Conservation (phyloP, 345 rosid genomes). For the rapeseed (Brassica napus) region DNA sequence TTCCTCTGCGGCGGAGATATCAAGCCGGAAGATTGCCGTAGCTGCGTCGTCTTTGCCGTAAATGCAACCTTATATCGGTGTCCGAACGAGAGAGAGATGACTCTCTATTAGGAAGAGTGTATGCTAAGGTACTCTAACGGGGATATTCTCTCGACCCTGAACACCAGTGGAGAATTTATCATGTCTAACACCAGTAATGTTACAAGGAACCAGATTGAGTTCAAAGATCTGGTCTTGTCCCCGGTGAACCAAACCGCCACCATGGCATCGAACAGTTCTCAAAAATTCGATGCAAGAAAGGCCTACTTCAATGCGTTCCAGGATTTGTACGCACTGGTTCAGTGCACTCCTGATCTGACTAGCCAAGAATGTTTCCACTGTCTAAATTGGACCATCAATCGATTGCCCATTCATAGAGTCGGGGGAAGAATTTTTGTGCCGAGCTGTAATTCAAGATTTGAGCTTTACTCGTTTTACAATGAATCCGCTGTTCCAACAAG, state of each 20-base stretch:
- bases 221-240: too few relatives aligned
- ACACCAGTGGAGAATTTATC: too few relatives aligned
- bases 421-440: constrained; percentile 38
- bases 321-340: constrained; percentile 37
- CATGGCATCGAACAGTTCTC: too few relatives aligned
- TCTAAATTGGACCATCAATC: neutral
- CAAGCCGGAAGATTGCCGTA: constrained; percentile 20
- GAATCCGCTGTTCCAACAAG: neutral
- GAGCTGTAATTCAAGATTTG: neutral
- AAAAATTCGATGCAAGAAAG: too few relatives aligned
- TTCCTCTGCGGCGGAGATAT: constrained; percentile 43
- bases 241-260: too few relatives aligned
- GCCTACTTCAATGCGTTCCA: neutral
- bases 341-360: constrained; percentile 51
- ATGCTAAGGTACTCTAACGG: constrained; percentile 30
- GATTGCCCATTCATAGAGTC: neutral
- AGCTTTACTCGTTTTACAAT: neutral
- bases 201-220: neutral
- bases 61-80: constrained; percentile 3
- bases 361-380: constrained; percentile 15
- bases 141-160: too few relatives aligned
- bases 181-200: too few relatives aligned
- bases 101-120: constrained; percentile 43
- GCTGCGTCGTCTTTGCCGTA: constrained; percentile 30
- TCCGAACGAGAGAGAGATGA: constrained; percentile 20